These are phyloP conservation scores for Euphorbia tirucalli DNA, from an alignment of 345 rosid genomes.

Conservation along the genomic window DNA sequence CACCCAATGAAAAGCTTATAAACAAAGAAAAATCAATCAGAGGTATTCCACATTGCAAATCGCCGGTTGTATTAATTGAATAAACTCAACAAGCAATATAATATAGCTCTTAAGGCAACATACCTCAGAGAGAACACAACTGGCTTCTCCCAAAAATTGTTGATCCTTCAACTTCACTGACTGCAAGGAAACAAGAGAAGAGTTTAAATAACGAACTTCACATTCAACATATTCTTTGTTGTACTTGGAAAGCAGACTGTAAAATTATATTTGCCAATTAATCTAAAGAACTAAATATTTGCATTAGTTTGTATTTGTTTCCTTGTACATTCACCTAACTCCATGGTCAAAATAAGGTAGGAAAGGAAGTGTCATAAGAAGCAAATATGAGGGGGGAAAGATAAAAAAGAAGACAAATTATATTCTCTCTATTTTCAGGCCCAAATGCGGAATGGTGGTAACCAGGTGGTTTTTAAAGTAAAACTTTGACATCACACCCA, in stretches of 20 bases:
- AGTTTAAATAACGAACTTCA: conserved; percentile 12
- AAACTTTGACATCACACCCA: background rate
- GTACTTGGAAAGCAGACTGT: background rate
- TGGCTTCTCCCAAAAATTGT: conserved; percentile 79
- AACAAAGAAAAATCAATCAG: background rate
- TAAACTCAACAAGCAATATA: background rate
- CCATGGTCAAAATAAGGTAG: background rate
- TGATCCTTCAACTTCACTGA: conserved; percentile 56
- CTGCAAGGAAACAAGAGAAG: conserved; percentile 33
- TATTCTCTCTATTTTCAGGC: background rate
- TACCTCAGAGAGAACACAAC: conserved; percentile 46
- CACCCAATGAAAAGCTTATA: background rate
- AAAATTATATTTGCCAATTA: background rate
- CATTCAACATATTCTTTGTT: background rate
- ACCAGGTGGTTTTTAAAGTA: too few relatives aligned
- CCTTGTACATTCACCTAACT: background rate
- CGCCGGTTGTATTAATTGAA: background rate
- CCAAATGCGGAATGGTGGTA: too few relatives aligned
- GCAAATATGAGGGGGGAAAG: background rate
- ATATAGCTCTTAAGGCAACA: background rate
- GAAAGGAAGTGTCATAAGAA: background rate
- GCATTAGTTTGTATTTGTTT: background rate
- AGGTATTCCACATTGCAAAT: background rate
- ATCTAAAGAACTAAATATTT: background rate
- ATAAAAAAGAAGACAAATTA: background rate